These are phyloP conservation scores for Powellomyces hirtus DNA, from an alignment of 192 early-diverging fungal genomes.

Conservation along the genomic window DNA sequence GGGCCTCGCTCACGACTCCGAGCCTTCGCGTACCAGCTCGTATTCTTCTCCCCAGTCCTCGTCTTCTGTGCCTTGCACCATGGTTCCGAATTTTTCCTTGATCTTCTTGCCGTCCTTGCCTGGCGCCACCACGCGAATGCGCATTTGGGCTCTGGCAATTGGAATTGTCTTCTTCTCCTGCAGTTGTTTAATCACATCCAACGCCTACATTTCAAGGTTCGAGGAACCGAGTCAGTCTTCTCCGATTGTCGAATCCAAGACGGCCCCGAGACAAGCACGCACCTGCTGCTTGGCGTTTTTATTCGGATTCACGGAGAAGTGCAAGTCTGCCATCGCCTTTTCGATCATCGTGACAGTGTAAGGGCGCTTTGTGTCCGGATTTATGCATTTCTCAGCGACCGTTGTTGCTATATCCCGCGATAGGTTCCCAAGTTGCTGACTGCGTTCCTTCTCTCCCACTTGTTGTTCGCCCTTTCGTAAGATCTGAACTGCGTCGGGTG, in stretches of 20 bases:
- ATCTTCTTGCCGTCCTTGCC: slow-evolving; percentile 87
- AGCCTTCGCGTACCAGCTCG: slow-evolving; percentile 63
- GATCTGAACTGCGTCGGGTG: slow-evolving; percentile 55
- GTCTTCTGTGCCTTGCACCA: slow-evolving; percentile 69
- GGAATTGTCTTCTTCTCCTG: slow-evolving; percentile 87
- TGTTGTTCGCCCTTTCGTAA: slow-evolving; percentile 95
- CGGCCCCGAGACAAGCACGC: slow-evolving; percentile 21
- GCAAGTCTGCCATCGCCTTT: slow-evolving; percentile 93
- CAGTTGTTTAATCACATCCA: slow-evolving; percentile 91
- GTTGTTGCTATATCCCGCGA: slow-evolving; percentile 93
- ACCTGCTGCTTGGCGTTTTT: slow-evolving; percentile 85
- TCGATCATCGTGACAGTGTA: slow-evolving; percentile 98
- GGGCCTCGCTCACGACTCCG: neutral
- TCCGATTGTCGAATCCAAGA: no score
- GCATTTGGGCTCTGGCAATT: slow-evolving; percentile 93
- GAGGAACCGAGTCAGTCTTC: slow-evolving; percentile 24
- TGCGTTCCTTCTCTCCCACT: slow-evolving; percentile 95
- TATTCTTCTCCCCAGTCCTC: slow-evolving; percentile 81
- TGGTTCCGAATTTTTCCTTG: slow-evolving; percentile 66
- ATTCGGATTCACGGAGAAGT: slow-evolving; percentile 87
- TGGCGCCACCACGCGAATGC: slow-evolving; percentile 74
- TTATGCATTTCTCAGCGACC: slow-evolving; percentile 93
- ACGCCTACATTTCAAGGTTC: no score
- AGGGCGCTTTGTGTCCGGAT: slow-evolving; percentile 90
- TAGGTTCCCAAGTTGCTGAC: slow-evolving; percentile 73